Base-by-base conservation (phyloP, 768 basidiomycete genomes). In the Auricularia sp. region DNA sequence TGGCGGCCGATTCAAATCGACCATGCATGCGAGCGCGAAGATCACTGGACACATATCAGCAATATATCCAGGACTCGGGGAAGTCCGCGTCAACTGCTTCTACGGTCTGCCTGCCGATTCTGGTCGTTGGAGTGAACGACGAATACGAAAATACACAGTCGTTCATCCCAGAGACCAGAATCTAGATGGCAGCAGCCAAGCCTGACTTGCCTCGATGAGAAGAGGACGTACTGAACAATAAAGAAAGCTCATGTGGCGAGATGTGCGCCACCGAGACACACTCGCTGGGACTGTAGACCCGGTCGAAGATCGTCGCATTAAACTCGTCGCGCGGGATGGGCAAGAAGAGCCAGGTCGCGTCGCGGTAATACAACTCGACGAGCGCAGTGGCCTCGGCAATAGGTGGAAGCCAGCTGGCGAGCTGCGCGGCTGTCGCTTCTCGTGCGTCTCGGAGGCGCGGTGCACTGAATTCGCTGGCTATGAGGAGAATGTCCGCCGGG, bases 151-250 rank as follows among this genome's bases (percentile, higher is more conserved):
- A 29, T 29, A 3, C 29, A 29, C 29, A 29, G 29, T 29, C 29
- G 1, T 29, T 29, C 29, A 29, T 29, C 29, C 29, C 29, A 29
- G 29, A 2, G 29, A 29, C 29, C 29, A 29, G 0, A 29, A 29
- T 29, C 29, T 3, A 29, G 29, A 29, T 29, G 2, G 2, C 0
- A 72, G n/a, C 18, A 18, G 8, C 7, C 18, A 7, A 18, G 29
- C n/a, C 11, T 13, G 54, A 0, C 18, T n/a, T 3, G 29, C 3
- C 29, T 0, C 2, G 29, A 29, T 29, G 29, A 29, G 24, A 1
- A 10, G 2, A 56, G 7, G 24, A 35, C 56, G 24, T 33, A 59
- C 56, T 85, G 70, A 85, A 88, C 75, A 86, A 72, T 56, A 87
- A 76, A 0, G 85, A 81, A 36, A 88, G 81, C 3, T 83, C 56